Conservation (phyloP, 345 rosid genomes). For the Dipteronia sinensis region DNA sequence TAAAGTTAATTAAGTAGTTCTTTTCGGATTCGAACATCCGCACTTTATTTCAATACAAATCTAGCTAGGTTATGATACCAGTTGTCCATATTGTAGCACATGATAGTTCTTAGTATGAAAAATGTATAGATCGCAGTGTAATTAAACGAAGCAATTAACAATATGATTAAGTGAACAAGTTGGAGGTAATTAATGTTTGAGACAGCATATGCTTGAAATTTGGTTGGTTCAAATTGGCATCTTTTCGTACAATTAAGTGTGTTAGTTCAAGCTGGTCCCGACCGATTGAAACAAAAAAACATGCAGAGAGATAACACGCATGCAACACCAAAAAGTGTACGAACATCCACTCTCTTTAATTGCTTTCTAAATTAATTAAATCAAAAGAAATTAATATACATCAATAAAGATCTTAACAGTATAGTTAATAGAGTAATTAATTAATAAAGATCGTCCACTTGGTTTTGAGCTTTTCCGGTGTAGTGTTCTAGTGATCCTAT, state of each 20-base stretch:
- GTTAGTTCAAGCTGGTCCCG: conserved; percentile 26
- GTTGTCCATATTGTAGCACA: too few species aligned
- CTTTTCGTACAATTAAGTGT: conserved; percentile 28
- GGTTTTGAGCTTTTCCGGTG: too few species aligned
- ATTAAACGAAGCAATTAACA: too few species aligned
- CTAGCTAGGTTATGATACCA: too few species aligned
- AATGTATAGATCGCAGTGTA: too few species aligned
- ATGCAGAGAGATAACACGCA: conserved; percentile 20
- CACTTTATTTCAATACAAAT: too few species aligned
- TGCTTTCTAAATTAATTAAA: conserved; percentile 10
- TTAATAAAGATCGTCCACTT: too few species aligned
- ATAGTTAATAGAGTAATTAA: too few species aligned
- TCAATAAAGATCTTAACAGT: background rate
- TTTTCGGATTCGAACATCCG: too few species aligned
- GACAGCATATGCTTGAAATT: conserved; percentile 28
- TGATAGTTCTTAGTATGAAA: too few species aligned
- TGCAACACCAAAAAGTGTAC: conserved; percentile 21
- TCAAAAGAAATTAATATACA: background rate
- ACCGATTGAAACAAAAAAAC: background rate
- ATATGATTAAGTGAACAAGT: background rate
- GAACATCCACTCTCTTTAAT: conserved; percentile 4
- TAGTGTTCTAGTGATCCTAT: too few species aligned
- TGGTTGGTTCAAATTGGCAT: conserved; percentile 36
- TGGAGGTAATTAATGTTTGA: background rate
- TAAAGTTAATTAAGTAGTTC: too few species aligned